Conservation (phyloP, 2,329 filamentous ascomycete genomes). For the Neoarthrinium moseri region DNA sequence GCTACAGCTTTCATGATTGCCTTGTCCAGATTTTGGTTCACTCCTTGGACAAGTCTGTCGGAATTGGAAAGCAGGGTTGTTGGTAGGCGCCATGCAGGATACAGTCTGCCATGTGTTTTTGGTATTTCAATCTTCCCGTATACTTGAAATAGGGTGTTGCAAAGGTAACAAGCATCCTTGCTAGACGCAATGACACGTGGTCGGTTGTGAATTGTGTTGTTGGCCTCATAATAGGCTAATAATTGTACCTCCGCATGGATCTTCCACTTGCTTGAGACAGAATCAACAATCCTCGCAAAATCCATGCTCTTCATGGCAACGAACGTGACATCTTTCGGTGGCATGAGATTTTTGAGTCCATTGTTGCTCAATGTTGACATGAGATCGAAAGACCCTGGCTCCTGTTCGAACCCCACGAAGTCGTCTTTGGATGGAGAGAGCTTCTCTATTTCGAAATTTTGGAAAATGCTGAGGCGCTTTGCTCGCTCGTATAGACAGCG, state of each 20-base stretch:
- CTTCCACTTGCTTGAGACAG: too few relatives aligned
- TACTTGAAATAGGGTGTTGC: neutral
- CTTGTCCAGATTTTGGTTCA: neutral
- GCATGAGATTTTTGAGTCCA: too few relatives aligned
- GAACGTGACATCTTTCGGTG: neutral
- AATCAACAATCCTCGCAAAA: too few relatives aligned
- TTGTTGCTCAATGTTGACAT: too few relatives aligned
- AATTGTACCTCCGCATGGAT: neutral
- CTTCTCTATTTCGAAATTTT: neutral
- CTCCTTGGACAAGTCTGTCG: neutral
- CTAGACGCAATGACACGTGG: neutral
- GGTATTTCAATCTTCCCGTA: neutral
- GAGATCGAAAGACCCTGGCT: too few relatives aligned
- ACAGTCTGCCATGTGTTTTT: neutral
- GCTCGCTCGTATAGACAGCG: neutral
- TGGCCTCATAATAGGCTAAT: neutral
- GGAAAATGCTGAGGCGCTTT: neutral
- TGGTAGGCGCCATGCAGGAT: neutral
- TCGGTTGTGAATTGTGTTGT: neutral
- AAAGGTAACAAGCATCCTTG: neutral
- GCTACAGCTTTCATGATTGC: too few relatives aligned
- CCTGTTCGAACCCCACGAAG: neutral
- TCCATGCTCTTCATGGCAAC: neutral
- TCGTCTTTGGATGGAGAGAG: neutral
- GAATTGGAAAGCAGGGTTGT: neutral